These are phyloP conservation scores for Kuraishia cidri DNA, from an alignment of 805 yeast species.

Conservation along the genomic window DNA sequence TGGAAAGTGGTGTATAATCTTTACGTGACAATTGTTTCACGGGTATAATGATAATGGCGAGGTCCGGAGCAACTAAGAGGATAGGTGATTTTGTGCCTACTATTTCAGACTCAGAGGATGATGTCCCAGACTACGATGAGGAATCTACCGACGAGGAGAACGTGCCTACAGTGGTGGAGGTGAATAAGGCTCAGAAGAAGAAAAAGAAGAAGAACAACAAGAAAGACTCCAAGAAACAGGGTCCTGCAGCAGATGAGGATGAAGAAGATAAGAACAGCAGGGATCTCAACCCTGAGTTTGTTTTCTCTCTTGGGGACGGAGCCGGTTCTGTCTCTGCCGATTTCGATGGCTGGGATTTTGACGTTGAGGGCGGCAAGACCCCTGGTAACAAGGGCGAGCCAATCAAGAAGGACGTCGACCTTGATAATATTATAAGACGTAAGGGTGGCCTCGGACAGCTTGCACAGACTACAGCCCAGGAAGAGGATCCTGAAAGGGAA, in stretches of 20 bases:
- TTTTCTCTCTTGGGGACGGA: conserved; percentile 58
- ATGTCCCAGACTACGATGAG: conserved; percentile 29
- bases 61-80: background rate
- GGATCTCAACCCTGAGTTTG: conserved; percentile 29
- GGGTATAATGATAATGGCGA: background rate
- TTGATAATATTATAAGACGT: conserved; percentile 79
- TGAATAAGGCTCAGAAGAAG: background rate
- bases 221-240: background rate
- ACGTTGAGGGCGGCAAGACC: conserved; percentile 35
- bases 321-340: conserved; percentile 22
- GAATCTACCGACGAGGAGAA: conserved; percentile 8
- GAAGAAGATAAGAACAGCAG: background rate
- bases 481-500: conserved; percentile 24
- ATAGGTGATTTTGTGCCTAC: conserved; percentile 56
- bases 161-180: background rate
- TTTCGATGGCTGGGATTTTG: conserved; percentile 83
- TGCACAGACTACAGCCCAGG: conserved; percentile 22
- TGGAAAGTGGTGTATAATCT: background rate
- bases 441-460: conserved; percentile 70
- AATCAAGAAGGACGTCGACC: conserved; percentile 58
- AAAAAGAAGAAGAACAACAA: background rate
- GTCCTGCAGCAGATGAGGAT: background rate
- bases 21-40: background rate
- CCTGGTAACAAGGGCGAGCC: conserved; percentile 7
- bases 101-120: conserved; percentile 71